A percentile compares a stretch with the other conserved stretches of the same genome.
Conservation (phyloP, 2,329 filamentous ascomycete genomes). For the Trichophyton simii region DNA sequence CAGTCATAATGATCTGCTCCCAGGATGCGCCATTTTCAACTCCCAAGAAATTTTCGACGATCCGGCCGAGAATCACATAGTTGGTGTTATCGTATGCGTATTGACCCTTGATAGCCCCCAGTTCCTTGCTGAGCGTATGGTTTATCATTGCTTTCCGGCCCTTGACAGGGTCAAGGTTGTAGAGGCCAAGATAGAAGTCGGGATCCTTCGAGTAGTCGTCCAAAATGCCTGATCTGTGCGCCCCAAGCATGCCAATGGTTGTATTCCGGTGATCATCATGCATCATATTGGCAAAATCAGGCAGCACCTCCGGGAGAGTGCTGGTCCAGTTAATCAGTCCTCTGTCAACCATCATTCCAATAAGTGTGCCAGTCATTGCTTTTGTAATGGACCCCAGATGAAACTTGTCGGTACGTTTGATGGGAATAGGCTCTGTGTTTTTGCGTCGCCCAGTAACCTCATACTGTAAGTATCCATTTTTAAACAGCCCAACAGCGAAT, state of each 20-base stretch:
- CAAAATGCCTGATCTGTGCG: slow-evolving; percentile 7
- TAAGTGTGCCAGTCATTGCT: slow-evolving; percentile 9
- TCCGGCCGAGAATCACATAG: slow-evolving; percentile 8
- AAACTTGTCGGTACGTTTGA: slow-evolving; percentile 5
- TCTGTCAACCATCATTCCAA: slow-evolving; percentile 8
- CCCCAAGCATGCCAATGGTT: slow-evolving; percentile 8
- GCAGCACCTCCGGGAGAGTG: slow-evolving; percentile 6
- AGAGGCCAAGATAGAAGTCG: slow-evolving; percentile 4
- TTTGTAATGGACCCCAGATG: slow-evolving; percentile 8
- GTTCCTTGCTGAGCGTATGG: slow-evolving; percentile 5
- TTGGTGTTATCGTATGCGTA: slow-evolving; percentile 10
- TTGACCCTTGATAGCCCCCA: background rate
- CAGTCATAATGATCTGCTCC: slow-evolving; percentile 4
- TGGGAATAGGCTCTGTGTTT: background rate
- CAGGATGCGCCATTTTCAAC: slow-evolving; percentile 1
- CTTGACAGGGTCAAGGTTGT: slow-evolving; percentile 4
- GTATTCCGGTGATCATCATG: slow-evolving; percentile 5
- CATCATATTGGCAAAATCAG: background rate
- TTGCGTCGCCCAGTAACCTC: slow-evolving; percentile 6
- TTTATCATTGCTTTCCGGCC: slow-evolving; percentile 4
- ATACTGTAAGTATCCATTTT: background rate
- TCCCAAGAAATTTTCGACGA: slow-evolving; percentile 6
- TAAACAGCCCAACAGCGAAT: background rate
- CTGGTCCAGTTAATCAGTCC: slow-evolving; percentile 6
- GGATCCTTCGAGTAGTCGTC: background rate